Evolutionary conservation across 495 filamentous ascomycete genomes (phyloP).

Genomic region (Cercophora samala): DNA sequence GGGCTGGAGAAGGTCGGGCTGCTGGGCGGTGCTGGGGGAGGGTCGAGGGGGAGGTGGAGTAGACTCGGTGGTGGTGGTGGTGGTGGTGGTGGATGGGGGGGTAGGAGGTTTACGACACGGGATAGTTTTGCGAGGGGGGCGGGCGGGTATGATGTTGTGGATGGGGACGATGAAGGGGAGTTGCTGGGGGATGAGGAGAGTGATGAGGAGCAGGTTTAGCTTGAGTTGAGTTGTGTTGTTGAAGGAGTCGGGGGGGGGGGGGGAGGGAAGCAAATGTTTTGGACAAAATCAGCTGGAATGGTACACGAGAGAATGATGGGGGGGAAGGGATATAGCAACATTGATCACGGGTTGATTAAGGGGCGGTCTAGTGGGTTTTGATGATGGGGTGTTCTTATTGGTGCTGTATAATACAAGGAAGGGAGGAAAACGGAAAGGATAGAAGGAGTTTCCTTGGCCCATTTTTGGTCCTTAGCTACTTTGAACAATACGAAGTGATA

Average conservation of each 20-base stretch:
- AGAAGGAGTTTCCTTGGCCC: background rate
- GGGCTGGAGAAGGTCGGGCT: slow-evolving; percentile 45
- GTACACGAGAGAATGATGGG: background rate
- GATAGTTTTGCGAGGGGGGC: slow-evolving; percentile 79
- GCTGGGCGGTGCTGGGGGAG: slow-evolving; percentile 30
- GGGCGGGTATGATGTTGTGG: slow-evolving; percentile 81
- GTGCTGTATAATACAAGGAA: background rate
- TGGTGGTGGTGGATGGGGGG: background rate
- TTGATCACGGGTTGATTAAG: background rate
- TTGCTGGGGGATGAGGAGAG: slow-evolving; percentile 74
- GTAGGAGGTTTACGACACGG: slow-evolving; percentile 70
- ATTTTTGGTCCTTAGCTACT: background rate
- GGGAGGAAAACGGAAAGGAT: background rate
- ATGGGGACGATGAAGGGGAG: slow-evolving; percentile 90
- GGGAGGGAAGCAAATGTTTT: background rate
- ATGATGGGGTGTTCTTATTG: background rate
- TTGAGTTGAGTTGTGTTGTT: background rate
- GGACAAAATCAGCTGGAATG: background rate
- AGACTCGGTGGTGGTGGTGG: slow-evolving; percentile 47
- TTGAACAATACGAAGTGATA: background rate
- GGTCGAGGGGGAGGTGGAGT: slow-evolving; percentile 39
- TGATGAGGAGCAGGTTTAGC: slow-evolving; percentile 63
- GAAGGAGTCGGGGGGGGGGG: too few relatives aligned
- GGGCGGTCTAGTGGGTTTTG: background rate
- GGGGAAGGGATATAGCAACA: background rate